A percentile compares a stretch with the other conserved stretches of the same genome.
phyloP scores from a whole-genome alignment of 2,329 filamentous ascomycete genomes.

The Pseudogymnoascus sp. region DNA sequence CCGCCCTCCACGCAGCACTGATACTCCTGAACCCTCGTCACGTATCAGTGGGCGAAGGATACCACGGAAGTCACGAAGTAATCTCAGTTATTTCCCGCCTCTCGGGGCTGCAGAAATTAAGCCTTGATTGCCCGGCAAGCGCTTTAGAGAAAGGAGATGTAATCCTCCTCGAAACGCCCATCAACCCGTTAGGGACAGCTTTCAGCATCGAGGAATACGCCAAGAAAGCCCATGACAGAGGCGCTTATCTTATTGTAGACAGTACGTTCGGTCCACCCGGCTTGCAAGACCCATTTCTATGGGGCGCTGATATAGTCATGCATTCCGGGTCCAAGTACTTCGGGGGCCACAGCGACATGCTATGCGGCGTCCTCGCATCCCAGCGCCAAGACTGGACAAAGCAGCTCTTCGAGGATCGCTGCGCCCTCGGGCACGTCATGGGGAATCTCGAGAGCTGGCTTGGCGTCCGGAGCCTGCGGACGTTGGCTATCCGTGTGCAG shows the following conservation, averaged over 20 bases:
- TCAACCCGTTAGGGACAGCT: slow-evolving; percentile 83
- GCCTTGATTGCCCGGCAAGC: slow-evolving; percentile 58
- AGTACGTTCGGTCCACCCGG: slow-evolving; percentile 89
- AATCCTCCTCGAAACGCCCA: slow-evolving; percentile 84
- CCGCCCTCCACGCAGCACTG: slow-evolving; percentile 80
- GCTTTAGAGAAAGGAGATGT: slow-evolving; percentile 70
- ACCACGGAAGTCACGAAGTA: slow-evolving; percentile 90
- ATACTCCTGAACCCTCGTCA: slow-evolving; percentile 75
- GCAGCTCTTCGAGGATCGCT: slow-evolving; percentile 56
- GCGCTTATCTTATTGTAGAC: slow-evolving; percentile 78
- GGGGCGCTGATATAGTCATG: slow-evolving; percentile 80
- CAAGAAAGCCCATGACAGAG: slow-evolving; percentile 58
- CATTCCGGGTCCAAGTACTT: slow-evolving; percentile 95
- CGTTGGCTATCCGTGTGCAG: slow-evolving; percentile 72
- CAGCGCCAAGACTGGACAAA: slow-evolving; percentile 51
- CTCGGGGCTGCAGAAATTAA: slow-evolving; percentile 63
- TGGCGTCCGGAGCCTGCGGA: slow-evolving; percentile 76
- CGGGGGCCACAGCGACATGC: slow-evolving; percentile 87
- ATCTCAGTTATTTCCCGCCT: slow-evolving; percentile 66
- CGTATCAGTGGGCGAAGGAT: slow-evolving; percentile 75
- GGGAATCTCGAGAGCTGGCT: slow-evolving; percentile 89
- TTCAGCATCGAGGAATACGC: slow-evolving; percentile 66
- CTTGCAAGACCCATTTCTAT: slow-evolving; percentile 73
- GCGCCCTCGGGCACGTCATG: slow-evolving; percentile 79
- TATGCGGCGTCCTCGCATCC: slow-evolving; percentile 75